Evolutionary conservation across 1,284 basidiomycete species (phyloP), one percentile per base, ranked within the genome.

Genomic region (Exsudoporus floridanus): DNA sequence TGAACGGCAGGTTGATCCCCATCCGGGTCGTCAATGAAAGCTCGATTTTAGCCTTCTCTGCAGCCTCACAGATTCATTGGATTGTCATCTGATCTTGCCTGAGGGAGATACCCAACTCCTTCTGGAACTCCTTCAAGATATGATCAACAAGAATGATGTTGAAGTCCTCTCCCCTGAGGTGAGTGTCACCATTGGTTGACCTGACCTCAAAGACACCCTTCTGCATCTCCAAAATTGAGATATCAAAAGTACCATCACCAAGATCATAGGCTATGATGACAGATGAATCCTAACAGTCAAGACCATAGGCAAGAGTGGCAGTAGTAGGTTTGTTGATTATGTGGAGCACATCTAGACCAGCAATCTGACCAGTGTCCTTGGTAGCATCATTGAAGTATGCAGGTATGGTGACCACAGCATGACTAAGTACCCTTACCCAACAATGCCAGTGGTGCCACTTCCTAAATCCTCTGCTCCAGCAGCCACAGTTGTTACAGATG

Each of bases 371-470:
- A 50, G 97, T 94, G 63, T 98, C 90, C 77, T 98, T 98, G 59
- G 96, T 99, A 14, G 97, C 94, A 73, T 99, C 97, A 74, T 99
- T 99, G 83, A 98, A 98, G 78, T 98, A 98, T 1, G 95, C 95
- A 5, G 95, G 95, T 36, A 98, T 96, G 31, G 95, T 98, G 66
- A 98, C 80, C 64, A 98, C 95, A 50, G 84, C 83, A 50, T 88
- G 84, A 64, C 85, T 90, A 59, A 21, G 50, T 35, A n/a, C n/a
- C n/a, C n/a, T n/a, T n/a, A n/a, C n/a, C n/a, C n/a, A n/a, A n/a
- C n/a, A n/a, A n/a, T n/a, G n/a, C n/a, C n/a, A n/a, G n/a, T n/a
- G n/a, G n/a, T n/a, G n/a, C n/a, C n/a, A n/a, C n/a, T n/a, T n/a
- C n/a, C n/a, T n/a, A n/a, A n/a, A n/a, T n/a, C n/a, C n/a, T n/a